A percentile compares a stretch with the other conserved stretches of the same genome.
Conservation (phyloP, 441 rosid genomes). For the Raphanus hybrid region DNA sequence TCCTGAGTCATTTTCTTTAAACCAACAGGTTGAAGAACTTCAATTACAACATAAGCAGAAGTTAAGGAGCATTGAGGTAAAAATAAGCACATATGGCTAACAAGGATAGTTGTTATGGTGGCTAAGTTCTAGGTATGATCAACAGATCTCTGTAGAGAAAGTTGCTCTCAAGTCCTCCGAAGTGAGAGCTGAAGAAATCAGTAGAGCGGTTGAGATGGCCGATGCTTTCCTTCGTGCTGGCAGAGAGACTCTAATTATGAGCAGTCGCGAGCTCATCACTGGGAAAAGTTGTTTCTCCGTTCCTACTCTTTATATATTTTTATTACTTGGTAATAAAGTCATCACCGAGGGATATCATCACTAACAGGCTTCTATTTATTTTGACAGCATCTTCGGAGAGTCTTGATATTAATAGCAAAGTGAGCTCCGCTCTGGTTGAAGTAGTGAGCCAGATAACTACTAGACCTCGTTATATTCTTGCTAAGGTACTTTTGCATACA, state of each 20-base stretch:
- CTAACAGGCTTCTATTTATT: constrained; percentile 23
- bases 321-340: background rate
- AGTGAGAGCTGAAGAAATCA: constrained; percentile 82
- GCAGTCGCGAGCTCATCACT: constrained; percentile 87
- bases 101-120: background rate
- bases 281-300: constrained; percentile 70
- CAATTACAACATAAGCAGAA: constrained; percentile 61
- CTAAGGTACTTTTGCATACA: constrained; percentile 63
- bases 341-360: constrained; percentile 22
- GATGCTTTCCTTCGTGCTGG: constrained; percentile 63
- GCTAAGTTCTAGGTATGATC: constrained; percentile 32
- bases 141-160: constrained; percentile 86
- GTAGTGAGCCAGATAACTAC: constrained; percentile 75
- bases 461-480: constrained; percentile 94
- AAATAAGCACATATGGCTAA: constrained; percentile 13
- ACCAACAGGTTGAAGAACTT: constrained; percentile 83
- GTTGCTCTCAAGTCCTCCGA: constrained; percentile 76
- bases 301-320: constrained; percentile 8
- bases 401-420: constrained; percentile 92
- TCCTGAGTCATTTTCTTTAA: constrained; percentile 19
- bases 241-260: constrained; percentile 87
- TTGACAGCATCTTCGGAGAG: constrained; percentile 87
- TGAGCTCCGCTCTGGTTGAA: constrained; percentile 97
- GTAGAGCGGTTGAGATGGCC: constrained; percentile 76
- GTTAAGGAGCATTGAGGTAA: constrained; percentile 82